Percentiles rank a stretch among this genome's conserved stretches.
These are phyloP conservation scores for Mycena leptocephala DNA, from an alignment of 768 basidiomycete genomes.

Conservation along the genomic window DNA sequence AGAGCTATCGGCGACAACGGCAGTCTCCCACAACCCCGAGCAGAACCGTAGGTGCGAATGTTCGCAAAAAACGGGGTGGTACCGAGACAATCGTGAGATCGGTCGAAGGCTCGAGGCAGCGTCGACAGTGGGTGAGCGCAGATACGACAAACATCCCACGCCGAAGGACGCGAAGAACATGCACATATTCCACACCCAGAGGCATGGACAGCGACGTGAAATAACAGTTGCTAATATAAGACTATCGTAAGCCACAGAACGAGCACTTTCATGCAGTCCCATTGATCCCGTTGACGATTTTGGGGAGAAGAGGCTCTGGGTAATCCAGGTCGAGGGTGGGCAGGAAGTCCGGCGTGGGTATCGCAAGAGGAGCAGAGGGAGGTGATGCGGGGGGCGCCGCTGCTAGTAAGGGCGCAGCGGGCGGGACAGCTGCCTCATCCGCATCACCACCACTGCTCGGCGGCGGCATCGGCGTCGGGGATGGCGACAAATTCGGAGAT, in stretches of 20 bases:
- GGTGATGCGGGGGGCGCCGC: slow-evolving; percentile 24
- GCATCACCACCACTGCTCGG: slow-evolving; percentile 1
- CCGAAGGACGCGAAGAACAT: neutral
- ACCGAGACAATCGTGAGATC: slow-evolving; percentile 12
- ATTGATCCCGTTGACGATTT: slow-evolving; percentile 21
- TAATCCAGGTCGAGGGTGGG: neutral
- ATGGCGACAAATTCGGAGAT: neutral
- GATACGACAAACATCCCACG: too few species aligned
- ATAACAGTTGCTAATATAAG: neutral
- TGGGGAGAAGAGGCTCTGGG: neutral
- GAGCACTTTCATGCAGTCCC: slow-evolving; percentile 12
- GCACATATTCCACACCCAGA: neutral
- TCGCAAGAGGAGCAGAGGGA: neutral
- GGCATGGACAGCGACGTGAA: neutral
- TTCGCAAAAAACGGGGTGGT: neutral
- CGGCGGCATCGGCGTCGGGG: neutral
- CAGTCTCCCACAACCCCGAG: too few species aligned
- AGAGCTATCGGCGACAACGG: too few species aligned
- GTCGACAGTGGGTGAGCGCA: too few species aligned
- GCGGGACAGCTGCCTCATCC: slow-evolving; percentile 24
- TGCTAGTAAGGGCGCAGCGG: slow-evolving; percentile 1
- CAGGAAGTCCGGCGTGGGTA: too few species aligned
- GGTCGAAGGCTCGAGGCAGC: neutral
- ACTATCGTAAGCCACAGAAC: neutral
- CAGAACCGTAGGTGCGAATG: too few species aligned